Base-by-base conservation (phyloP, 1,284 basidiomycete genomes). In the Mycena citricolor region DNA sequence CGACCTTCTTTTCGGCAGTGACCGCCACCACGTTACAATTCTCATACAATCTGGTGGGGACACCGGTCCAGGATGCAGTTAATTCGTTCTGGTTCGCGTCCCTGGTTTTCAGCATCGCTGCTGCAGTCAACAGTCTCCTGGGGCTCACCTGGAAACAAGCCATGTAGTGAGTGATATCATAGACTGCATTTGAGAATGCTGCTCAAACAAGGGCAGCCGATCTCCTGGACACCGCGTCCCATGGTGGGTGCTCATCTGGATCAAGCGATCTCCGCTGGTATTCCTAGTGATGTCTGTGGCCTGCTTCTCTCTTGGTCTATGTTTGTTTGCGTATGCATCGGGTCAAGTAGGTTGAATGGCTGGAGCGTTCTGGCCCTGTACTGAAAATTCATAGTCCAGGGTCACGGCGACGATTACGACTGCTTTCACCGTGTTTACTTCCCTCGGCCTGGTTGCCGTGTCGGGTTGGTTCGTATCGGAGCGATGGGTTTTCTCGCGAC, bases 201-300 rank as follows among this genome's bases (percentile, higher is more conserved):
- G 42, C 17, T n/a, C n/a, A n/a, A n/a, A n/a, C n/a, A n/a, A n/a
- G n/a, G n/a, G n/a, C 35, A 58, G 72, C 54, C 74, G 74, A 42
- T 75, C 73, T 42, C 74, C 73, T 16, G 70, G 71, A 10, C 69
- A 74, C 60, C 76, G 80, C 44, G 81, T 86, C n/a, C 83, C 84
- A 0, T 86, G 83, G 82, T 86, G 84, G 83, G 83, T 86, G 20
- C 63, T 83, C 41, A 86, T 86, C 49, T 88, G 84, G 84, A 86
- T 87, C 63, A 85, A 85, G 58, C 69, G 83, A n/a, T 84, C 82
- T 1, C 84, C 84, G 8, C 69, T 86, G 28, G 80, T 84, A 39
- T 85, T 86, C 62, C 71, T 87, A 36, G 82, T 86, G 30, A 68
- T 84, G 54, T 84, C 83, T 28, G 82, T 86, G 22, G 79, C 81